Evolutionary conservation across 257 asterid species (phyloP), one percentile per base, ranked within the genome.

Genomic region (Scutellaria minor): DNA sequence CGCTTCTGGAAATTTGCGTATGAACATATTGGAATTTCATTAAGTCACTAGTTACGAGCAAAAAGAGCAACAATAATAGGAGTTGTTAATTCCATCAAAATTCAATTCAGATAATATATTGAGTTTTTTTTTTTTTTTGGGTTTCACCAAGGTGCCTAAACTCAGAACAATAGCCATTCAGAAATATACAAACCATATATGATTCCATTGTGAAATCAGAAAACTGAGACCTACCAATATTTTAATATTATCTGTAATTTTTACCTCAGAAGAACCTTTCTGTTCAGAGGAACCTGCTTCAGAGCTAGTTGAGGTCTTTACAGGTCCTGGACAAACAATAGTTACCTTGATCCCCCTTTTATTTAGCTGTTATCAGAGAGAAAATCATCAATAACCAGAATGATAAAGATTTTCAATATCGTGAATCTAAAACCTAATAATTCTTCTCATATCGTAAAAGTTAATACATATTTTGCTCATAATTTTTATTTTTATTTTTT

Each of bases 271-370:
- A 73, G 91, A 68, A 76, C 85, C 82, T 83, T 81, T 78, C 61
- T 64, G 81, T 40, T 75, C 79, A 13, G 84, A 70, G 74, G 78
- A 68, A 76, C 88, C 83, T 68, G 83, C 75, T 82, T 73, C 91
- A 41, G 92, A 82, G 80, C 80, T 83, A 56, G 84, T 61, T 37
- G 88, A 45, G 46, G 98, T 85, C 77, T 78, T 82, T 77, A 94
- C 83, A 44, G 99, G 99, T 66, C 99, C 97, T 3, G 99, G 99
- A 81, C 96, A 89, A 72, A 94, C 91, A 78, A 91, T 82, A 62
- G 99, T 94, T 57, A 94, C 97, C 89, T 87, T 87, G 88, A 94
- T 89, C 71, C 99, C 99, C 79, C 77, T 91, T 75, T 31, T 73
- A 69, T 75, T 87, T 72, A 94, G 97, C 97, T 94, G 90, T 74